Base-by-base conservation (phyloP, 2,329 filamentous ascomycete species). In the Raffaelea ambrosiae region DNA sequence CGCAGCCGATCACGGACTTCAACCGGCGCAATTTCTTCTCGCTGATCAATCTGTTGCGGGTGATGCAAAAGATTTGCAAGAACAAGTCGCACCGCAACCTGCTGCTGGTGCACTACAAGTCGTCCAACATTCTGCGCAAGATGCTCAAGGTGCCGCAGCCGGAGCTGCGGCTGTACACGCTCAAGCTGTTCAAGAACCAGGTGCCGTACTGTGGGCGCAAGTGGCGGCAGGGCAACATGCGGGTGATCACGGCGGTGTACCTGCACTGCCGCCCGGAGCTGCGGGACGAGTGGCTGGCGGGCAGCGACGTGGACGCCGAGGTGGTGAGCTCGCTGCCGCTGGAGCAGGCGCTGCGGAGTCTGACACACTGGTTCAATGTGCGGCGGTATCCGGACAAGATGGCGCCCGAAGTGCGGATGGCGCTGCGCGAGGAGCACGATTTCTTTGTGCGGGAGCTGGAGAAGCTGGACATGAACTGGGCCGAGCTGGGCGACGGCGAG, bases 131-230 rank as follows among this genome's bases (percentile, higher is more conserved):
- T 57, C 77, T 98, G 22, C 86, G 89, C 58, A 96, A 95, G 65
- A 84, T 86, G 5, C 79, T 98, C 16, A 91, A 93, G 57, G 85
- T 96, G 20, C 91, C 91, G 0, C 88, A 98, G 59, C 84, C 83
- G 2, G 79, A 88, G 59, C 74, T 98, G 38, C 83, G 93, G 5
- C 81, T 95, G 40, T 97, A 97, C 70, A 95, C 93, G 0, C 79
- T 98, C 57, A 98, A 98, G 67, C 77, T 98, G 0, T 97, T 97
- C 81, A 98, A 98, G 67, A 93, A 89, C 51, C 93, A 98, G 66
- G 93, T 98, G 4, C 93, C 93, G 1, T 98, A 95, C 71, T 97
- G 91, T 65, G 91, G 93, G 20, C 84, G 93, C 40, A 98, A 98
- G 69, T 98, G 93, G 93, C 83, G 93, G 14, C 93, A 97, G 69